Evolutionary conservation across 169 alveolate genomes (phyloP), one percentile per base, ranked within the genome.

Genomic region (Cryptosporidium canis): DNA sequence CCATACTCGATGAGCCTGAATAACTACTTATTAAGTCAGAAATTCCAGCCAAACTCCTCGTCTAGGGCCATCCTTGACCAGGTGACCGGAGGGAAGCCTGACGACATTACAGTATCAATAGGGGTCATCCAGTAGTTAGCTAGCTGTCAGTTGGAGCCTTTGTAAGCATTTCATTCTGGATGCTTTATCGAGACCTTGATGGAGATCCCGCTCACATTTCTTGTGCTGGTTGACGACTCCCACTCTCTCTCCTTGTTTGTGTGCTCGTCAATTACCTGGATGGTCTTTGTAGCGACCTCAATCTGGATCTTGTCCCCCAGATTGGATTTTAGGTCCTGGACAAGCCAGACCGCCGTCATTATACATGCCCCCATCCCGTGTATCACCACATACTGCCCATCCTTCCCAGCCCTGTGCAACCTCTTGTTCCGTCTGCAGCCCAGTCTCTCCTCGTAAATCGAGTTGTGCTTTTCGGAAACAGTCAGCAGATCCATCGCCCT

Each of bases 291-390:
- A n/a, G 65, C 43, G 12, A 45, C 55, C 58, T 55, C 72, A 55
- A 58, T 48, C 24, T 63, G 21, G 47, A 77, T 33, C 37, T 55
- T 77, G 12, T 77, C 87, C 58, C 87, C 87, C 31, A 77, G 31
- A 35, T 33, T 61, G 7, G 70, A 58, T 43, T 77, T 77, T 35
- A 77, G 53, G 16, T 77, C 87, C 51, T 77, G 87, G 31, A 63
- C 87, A 39, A 77, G 71, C 87, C 87, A 77, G 21, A 77, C 58
- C 14, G 87, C 87, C 1, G 87, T 77, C 58, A 58, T 56, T 39
- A 77, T 77, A n/a, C 87, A 77, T 8, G 87, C 87, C 27, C 87
- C 87, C 87, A 77, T 77, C 4, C 87, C 87, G 14, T 77, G 72
- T 16, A 77, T 58, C 0, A 61, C 65, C 0, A 77, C 87, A 31